These are phyloP conservation scores for Mortierella sp. DNA, from an alignment of 371 early-diverging fungal genomes.

Conservation along the genomic window DNA sequence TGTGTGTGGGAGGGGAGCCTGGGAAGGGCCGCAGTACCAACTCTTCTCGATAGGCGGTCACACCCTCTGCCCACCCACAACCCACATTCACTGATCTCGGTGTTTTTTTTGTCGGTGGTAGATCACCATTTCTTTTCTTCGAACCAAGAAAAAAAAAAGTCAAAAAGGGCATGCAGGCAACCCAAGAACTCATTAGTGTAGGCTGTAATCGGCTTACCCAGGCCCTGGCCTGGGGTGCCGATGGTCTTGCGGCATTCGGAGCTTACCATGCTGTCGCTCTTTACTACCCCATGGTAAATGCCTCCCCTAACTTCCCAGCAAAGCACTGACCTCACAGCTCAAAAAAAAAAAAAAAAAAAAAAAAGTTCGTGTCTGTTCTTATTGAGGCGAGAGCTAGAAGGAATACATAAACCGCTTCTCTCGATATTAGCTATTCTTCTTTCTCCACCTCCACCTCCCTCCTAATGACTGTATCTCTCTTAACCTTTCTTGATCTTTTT, in stretches of 20 bases:
- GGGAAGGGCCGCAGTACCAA: too few relatives aligned
- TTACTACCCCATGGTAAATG: slow-evolving; percentile 74
- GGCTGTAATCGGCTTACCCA: slow-evolving; percentile 79
- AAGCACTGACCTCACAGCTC: background rate
- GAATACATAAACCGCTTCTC: too few relatives aligned
- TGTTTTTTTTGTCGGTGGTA: too few relatives aligned
- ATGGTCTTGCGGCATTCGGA: slow-evolving; percentile 80
- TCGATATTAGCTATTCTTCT: too few relatives aligned
- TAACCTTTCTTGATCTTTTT: background rate
- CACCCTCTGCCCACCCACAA: too few relatives aligned
- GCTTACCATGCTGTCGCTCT: slow-evolving; percentile 79
- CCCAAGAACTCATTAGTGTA: slow-evolving; percentile 71
- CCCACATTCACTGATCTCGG: too few relatives aligned
- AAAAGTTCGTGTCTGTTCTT: background rate
- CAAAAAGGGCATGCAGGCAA: slow-evolving; percentile 43
- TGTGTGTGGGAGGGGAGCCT: too few relatives aligned
- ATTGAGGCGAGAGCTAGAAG: too few relatives aligned
- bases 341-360: background rate
- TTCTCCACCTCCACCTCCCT: too few relatives aligned
- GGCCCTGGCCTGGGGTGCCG: slow-evolving; percentile 72
- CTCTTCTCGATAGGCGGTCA: too few relatives aligned
- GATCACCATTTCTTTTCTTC: background rate
- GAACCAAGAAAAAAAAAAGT: too few relatives aligned
- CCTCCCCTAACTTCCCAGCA: background rate
- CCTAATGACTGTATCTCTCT: too few relatives aligned